Conservation (phyloP, 2,329 filamentous ascomycete genomes). For the Exophiala xenobiotica region DNA sequence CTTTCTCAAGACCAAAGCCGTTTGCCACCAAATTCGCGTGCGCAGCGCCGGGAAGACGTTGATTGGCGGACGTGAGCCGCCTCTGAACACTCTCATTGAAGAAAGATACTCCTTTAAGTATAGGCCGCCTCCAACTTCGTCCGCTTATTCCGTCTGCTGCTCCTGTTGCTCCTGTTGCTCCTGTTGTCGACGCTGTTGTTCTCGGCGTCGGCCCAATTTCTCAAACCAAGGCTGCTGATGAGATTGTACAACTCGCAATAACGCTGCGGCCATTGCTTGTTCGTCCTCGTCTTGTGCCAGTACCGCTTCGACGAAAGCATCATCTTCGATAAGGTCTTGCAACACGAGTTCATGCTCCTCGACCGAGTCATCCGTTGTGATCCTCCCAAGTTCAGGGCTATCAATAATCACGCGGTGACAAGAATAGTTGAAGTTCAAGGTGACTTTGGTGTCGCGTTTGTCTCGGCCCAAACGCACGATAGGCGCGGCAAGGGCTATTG, state of each 20-base stretch:
- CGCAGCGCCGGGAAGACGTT: too few species aligned
- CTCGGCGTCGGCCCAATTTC: slow-evolving; percentile 8
- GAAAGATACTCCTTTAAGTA: neutral
- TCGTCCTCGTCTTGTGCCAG: slow-evolving; percentile 8
- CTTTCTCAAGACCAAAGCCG: too few species aligned
- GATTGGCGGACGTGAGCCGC: too few species aligned
- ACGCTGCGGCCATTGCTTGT: slow-evolving; percentile 5
- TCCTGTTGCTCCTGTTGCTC: neutral
- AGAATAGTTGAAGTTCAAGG: slow-evolving; percentile 14
- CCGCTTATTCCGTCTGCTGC: neutral
- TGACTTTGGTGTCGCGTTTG: slow-evolving; percentile 1
- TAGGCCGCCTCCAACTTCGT: too few species aligned
- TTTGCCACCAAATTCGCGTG: too few species aligned
- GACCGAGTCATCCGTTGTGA: slow-evolving; percentile 12
- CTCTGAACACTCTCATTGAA: too few species aligned
- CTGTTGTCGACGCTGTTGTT: neutral
- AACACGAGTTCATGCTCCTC: slow-evolving; percentile 20
- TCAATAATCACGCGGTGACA: slow-evolving; percentile 13
- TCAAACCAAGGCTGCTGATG: slow-evolving; percentile 16
- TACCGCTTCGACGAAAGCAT: slow-evolving; percentile 10
- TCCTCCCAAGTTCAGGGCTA: slow-evolving; percentile 11
- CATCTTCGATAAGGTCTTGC: slow-evolving; percentile 20
- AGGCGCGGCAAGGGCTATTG: slow-evolving; percentile 8
- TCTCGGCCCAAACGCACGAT: slow-evolving; percentile 8
- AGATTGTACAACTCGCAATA: slow-evolving; percentile 8